Evolutionary conservation across 2,329 filamentous ascomycete species (phyloP).

Genomic region (Eurotiales sp.): DNA sequence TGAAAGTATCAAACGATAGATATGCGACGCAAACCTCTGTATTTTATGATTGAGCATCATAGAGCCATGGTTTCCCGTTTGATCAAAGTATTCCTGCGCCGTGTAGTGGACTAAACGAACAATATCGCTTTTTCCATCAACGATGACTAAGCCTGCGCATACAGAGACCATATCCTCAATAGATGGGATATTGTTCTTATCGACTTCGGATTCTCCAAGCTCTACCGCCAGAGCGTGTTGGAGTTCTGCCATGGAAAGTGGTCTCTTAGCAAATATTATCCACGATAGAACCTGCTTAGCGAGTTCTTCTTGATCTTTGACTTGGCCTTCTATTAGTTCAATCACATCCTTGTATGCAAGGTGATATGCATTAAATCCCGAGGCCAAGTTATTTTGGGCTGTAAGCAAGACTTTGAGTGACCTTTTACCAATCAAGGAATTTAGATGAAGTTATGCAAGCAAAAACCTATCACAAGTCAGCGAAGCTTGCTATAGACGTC

Average conservation of each 20-base stretch:
- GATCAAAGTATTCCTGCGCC: slow-evolving; percentile 43
- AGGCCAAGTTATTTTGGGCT: slow-evolving; percentile 7
- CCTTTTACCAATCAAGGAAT: slow-evolving; percentile 6
- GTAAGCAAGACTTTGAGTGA: slow-evolving; percentile 17
- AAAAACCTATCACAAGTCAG: slow-evolving; percentile 5
- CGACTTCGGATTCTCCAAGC: slow-evolving; percentile 20
- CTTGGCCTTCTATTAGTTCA: slow-evolving; percentile 10
- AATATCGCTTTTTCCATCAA: slow-evolving; percentile 37
- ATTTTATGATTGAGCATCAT: slow-evolving; percentile 18
- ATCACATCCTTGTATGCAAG: too few relatives aligned
- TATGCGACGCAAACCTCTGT: slow-evolving; percentile 28
- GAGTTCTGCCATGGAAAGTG: slow-evolving; percentile 9
- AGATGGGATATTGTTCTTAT: slow-evolving; percentile 18
- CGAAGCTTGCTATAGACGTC: background rate
- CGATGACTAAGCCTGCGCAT: slow-evolving; percentile 42
- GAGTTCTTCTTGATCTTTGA: slow-evolving; percentile 23
- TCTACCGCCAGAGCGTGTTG: slow-evolving; percentile 19
- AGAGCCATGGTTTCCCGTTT: slow-evolving; percentile 29
- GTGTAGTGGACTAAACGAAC: slow-evolving; percentile 47
- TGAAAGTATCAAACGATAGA: slow-evolving; percentile 35
- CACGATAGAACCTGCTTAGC: slow-evolving; percentile 9
- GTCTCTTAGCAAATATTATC: slow-evolving; percentile 10
- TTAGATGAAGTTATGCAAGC: slow-evolving; percentile 8
- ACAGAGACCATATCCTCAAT: slow-evolving; percentile 27
- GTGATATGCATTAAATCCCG: slow-evolving; percentile 19